Percentiles rank a stretch among this genome's conserved stretches.
Evolutionary conservation across 2,329 filamentous ascomycete species (phyloP).

Genomic region (Aspergillus aculeatinus): DNA sequence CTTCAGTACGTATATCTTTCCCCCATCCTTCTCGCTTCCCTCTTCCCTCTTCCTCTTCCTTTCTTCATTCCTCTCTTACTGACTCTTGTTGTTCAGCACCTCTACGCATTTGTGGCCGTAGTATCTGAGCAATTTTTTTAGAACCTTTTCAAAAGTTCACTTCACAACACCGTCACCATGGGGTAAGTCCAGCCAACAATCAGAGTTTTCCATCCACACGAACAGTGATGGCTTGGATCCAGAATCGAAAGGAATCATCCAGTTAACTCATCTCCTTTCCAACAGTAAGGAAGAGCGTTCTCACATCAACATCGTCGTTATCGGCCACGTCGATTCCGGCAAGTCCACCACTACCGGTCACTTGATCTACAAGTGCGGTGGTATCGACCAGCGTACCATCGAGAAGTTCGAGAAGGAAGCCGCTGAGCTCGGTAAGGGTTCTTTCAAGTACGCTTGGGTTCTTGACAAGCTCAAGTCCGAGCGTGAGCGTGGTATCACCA

Average conservation of each 20-base stretch:
- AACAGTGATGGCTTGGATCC: not conserved
- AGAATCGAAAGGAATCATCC: slow-evolving; percentile 6
- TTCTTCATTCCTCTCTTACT: slow-evolving; percentile 27
- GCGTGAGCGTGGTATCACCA: slow-evolving; percentile 99
- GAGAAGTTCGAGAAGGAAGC: slow-evolving; percentile 99
- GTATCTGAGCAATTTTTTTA: slow-evolving; percentile 48
- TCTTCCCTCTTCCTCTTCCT: slow-evolving; percentile 24
- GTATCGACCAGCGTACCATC: slow-evolving; percentile 99
- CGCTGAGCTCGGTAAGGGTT: slow-evolving; percentile 98
- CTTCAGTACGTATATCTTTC: slow-evolving; percentile 48
- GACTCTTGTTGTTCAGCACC: slow-evolving; percentile 43
- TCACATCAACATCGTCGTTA: slow-evolving; percentile 98
- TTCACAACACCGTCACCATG: slow-evolving; percentile 53
- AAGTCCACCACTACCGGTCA: slow-evolving; percentile 95
- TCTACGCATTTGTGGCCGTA: slow-evolving; percentile 52
- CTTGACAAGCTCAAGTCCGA: slow-evolving; percentile 99
- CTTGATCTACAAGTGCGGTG: slow-evolving; percentile 99
- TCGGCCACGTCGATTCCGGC: slow-evolving; percentile 99
- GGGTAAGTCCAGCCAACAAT: slow-evolving; percentile 51
- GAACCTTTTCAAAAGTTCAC: slow-evolving; percentile 46
- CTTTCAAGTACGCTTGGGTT: slow-evolving; percentile 99
- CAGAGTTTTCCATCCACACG: not conserved
- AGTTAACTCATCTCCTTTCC: slow-evolving; percentile 11
- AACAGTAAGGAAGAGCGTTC: slow-evolving; percentile 89
- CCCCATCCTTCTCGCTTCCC: slow-evolving; percentile 21